Percentiles rank a stretch among this genome's conserved stretches.
Evolutionary conservation across 345 rosid genomes (phyloP).

Genomic region (Excoecaria agallocha): DNA sequence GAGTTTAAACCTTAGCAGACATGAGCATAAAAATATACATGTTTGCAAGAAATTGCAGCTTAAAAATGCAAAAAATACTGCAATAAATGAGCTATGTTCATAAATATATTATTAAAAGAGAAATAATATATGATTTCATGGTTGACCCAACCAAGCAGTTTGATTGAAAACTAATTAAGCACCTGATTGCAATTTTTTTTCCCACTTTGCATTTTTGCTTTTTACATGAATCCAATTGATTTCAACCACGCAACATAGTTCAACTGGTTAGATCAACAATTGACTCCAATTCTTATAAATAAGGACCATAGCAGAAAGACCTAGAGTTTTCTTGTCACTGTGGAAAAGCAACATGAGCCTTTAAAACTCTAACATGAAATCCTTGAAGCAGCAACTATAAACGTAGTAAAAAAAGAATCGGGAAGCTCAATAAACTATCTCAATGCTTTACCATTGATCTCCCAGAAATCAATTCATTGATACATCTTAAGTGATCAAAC

Average conservation of each 20-base stretch:
- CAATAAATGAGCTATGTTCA: neutral
- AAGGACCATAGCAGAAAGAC: neutral
- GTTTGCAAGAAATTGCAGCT: neutral
- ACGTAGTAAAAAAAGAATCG: neutral
- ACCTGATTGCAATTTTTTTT: neutral
- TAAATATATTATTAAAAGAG: neutral
- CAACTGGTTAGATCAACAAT: neutral
- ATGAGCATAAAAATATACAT: no score
- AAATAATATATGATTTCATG: neutral
- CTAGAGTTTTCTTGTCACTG: neutral
- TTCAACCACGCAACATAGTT: neutral
- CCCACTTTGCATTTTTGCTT: neutral
- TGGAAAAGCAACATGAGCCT: neutral
- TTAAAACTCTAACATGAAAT: neutral
- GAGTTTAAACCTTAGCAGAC: neutral
- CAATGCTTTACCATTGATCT: neutral
- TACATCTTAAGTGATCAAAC: neutral
- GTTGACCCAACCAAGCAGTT: neutral
- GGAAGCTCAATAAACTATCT: neutral
- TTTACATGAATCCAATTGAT: neutral
- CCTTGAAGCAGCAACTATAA: neutral
- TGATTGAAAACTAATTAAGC: neutral
- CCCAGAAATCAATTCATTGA: neutral
- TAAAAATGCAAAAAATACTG: neutral
- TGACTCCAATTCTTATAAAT: neutral